Percentiles rank a stretch among this genome's conserved stretches.
phyloP scores from a whole-genome alignment of 2,329 filamentous ascomycete species.

The Fonsecaea pugnacius region DNA sequence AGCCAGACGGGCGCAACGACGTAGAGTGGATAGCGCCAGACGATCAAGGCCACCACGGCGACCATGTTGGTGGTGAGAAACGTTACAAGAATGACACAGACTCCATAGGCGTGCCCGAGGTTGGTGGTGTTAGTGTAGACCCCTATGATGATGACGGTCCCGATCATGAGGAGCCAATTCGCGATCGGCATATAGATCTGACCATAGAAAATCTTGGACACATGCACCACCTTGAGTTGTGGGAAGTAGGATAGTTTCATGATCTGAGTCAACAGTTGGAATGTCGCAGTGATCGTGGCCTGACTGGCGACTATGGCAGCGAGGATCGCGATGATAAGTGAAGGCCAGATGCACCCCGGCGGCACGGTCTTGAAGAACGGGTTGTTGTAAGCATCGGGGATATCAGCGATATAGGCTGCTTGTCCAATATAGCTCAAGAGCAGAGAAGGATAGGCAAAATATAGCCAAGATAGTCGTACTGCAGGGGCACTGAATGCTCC shows the following conservation, averaged over 20 bases:
- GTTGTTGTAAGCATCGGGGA: constrained; percentile 67
- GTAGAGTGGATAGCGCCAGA: constrained; percentile 65
- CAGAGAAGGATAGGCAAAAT: constrained; percentile 69
- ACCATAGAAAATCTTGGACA: constrained; percentile 70
- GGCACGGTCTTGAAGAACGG: constrained; percentile 75
- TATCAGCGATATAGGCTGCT: constrained; percentile 69
- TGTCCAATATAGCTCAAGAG: constrained; percentile 68
- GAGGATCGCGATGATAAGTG: constrained; percentile 69
- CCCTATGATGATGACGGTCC: constrained; percentile 73
- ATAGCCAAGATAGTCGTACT: constrained; percentile 74
- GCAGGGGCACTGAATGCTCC: constrained; percentile 72
- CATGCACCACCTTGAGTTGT: constrained; percentile 74
- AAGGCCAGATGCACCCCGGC: constrained; percentile 69
- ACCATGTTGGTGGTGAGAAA: constrained; percentile 67
- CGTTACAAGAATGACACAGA: constrained; percentile 79
- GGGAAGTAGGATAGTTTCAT: constrained; percentile 77
- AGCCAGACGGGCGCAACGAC: constrained; percentile 67
- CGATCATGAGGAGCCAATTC: constrained; percentile 78
- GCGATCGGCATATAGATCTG: constrained; percentile 76
- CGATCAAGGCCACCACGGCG: constrained; percentile 70
- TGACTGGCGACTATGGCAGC: constrained; percentile 77
- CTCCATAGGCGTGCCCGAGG: constrained; percentile 75
- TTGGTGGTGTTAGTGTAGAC: constrained; percentile 72
- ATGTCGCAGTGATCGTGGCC: constrained; percentile 76
- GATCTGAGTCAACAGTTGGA: constrained; percentile 71